Evolutionary conservation across 164 flowering plant genomes (phyloP), one percentile per base, ranked within the genome.

Genomic region (Chimonanthus salicifolius): DNA sequence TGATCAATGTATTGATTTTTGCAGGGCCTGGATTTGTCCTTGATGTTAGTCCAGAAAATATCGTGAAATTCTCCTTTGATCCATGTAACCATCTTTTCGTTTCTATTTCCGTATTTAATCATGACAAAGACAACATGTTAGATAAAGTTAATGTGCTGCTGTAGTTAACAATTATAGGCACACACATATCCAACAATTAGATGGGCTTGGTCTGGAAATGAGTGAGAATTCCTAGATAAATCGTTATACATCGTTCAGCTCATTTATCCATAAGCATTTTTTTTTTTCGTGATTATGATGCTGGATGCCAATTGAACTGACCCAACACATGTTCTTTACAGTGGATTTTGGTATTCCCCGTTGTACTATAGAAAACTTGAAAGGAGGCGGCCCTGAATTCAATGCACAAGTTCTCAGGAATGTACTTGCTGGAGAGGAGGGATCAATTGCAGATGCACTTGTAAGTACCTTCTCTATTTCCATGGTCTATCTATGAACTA

Each of bases 301-400:
- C 33, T 33, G 33, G 33, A 33, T 33, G 33, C 33, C 33, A 33
- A 33, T 33, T 33, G 33, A 1, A 33, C 33, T 33, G 33, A 33
- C 1, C 33, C 33, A 33, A 67, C 11, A 5, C 62, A 11, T 72
- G 8, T 71, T 20, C 50, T 76, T 63, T 74, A 46, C 71, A 96
- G 99, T 89, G 94, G 91, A 94, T 18, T 94, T 88, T 81, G 95
- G 97, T 49, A 92, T 94, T 68, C 92, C 97, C 77, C 94, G 95
- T 0, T 94, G 99, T 81, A 89, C 92, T 62, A 68, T 93, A 11
- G 94, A 85, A 6, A 79, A 76, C 83, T 83, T 93, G 79, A 81
- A 82, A 80, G 98, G 99, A 43, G 97, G 97, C 70, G 91, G 81
- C 3, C 90, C 98, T 0, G 86, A 87, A 47, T 87, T 87, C 71